Base-by-base conservation (phyloP, 495 filamentous ascomycete species). In the Tuber magnatum region DNA sequence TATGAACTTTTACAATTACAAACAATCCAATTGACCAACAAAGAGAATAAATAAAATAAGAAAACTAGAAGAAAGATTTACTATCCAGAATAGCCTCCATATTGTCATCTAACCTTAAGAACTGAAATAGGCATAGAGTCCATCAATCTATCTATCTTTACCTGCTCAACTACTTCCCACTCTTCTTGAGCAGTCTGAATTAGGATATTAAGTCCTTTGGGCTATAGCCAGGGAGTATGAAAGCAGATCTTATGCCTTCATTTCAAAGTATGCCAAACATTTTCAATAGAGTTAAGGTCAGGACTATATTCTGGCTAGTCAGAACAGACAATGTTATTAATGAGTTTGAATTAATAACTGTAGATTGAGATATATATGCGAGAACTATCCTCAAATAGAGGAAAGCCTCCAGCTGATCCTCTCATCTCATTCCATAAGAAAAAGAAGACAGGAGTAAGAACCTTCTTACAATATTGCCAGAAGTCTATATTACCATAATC, bases 141-240 rank as follows among this genome's bases (percentile, higher is more conserved):
- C 28, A 75, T 74, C 2, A 74, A 43, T 72, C 12, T 40, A 68
- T 74, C 69, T 28, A 76, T 48, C 12, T 48, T 70, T 14, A 70
- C 28, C 44, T 73, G 74, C 43, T 79, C 71, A n/a, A 76, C 74
- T 28, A 46, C 76, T 7, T 61, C 72, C 78, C 81, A 80, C 56
- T 76, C 72, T 70, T 79, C 69, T 41, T 81, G 70, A 28, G 61
- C 81, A 43, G 74, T 74, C 69, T 32, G 6, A 46, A 46, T 20
- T 46, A 46, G 44, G 14, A 14, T 16, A 46, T 46, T 46, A 46
- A 46, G 16, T 44, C n/a, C 20, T 44, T 74, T 43, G 1, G 44
- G 44, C 18, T 16, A 20, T 46, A 46, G 44, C 44, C 6, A 20
- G 20, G 44, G 16, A 3, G 44, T 46, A 1, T 8, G 43, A 44